Conservation (phyloP, 2,329 filamentous ascomycete genomes). For the Phialocephala subalpina region DNA sequence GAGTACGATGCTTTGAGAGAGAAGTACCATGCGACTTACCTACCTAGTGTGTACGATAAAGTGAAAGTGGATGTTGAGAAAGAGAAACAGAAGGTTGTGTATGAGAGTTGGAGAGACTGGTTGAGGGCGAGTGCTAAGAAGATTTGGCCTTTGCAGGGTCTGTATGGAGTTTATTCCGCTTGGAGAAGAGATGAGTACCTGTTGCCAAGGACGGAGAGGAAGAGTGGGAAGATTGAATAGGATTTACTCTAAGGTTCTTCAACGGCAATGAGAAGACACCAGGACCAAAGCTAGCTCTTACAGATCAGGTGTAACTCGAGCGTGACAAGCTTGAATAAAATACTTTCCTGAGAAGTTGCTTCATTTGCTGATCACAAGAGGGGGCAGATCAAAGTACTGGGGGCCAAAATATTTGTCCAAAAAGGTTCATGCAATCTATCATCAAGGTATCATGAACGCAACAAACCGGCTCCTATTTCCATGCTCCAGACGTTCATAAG, state of each 20-base stretch:
- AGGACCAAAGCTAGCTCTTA: background rate
- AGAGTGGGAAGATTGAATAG: background rate
- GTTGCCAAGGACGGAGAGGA: background rate
- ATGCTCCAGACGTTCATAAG: background rate
- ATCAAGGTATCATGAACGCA: background rate
- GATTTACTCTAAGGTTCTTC: background rate
- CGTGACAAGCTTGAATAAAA: background rate
- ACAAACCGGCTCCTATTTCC: background rate
- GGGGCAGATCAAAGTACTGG: background rate
- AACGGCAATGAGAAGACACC: background rate
- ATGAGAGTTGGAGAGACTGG: constrained; percentile 45
- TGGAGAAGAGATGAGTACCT: constrained; percentile 5
- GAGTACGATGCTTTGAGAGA: constrained; percentile 68
- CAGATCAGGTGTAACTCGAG: background rate
- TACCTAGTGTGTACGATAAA: constrained; percentile 78
- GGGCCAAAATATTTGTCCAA: background rate
- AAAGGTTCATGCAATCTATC: background rate
- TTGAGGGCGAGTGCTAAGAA: constrained; percentile 13
- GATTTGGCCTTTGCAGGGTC: constrained; percentile 10
- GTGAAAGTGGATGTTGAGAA: constrained; percentile 62
- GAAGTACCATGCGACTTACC: constrained; percentile 68
- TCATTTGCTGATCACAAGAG: background rate
- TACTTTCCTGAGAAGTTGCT: background rate
- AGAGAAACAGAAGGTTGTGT: constrained; percentile 32
- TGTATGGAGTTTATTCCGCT: constrained; percentile 10